phyloP scores from a whole-genome alignment of 129 eudicot genomes.

The Erigeron canadensis region DNA sequence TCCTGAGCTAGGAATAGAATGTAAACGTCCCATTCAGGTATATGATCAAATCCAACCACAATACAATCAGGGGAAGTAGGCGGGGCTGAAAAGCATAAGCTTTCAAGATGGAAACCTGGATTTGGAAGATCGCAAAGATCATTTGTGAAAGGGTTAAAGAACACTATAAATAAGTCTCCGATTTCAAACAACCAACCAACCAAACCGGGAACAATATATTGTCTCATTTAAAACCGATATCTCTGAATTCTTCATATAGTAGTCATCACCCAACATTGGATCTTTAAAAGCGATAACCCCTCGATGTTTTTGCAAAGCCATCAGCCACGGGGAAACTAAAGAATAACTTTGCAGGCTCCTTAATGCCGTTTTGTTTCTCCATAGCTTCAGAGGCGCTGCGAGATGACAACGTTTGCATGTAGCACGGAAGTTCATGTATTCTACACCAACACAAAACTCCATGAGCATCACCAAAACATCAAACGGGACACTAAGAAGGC shows the following conservation, averaged over 20 bases:
- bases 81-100: not conserved
- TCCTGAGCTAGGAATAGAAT: too few species aligned
- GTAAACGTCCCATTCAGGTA: too few species aligned
- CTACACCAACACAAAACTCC: slow-evolving; percentile 10
- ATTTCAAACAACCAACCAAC: not conserved
- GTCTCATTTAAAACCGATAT: not conserved
- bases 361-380: not conserved
- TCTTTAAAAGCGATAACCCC: slow-evolving; percentile 5
- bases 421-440: slow-evolving; percentile 33
- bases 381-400: slow-evolving; percentile 18
- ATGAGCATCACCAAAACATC: slow-evolving; percentile 16
- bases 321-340: slow-evolving; percentile 23
- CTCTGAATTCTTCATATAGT: not conserved
- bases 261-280: slow-evolving; percentile 18
- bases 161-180: not conserved
- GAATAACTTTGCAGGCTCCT: slow-evolving; percentile 9
- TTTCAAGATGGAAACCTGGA: not conserved
- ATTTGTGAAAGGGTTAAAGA: not conserved
- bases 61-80: too few species aligned
- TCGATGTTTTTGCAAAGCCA: not conserved
- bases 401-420: slow-evolving; percentile 6
- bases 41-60: not conserved
- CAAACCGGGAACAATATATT: slow-evolving; percentile 13
- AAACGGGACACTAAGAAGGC: not conserved
- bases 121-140: not conserved